phyloP scores from a whole-genome alignment of 2,329 filamentous ascomycete species.

The Colletotrichum aenigma region DNA sequence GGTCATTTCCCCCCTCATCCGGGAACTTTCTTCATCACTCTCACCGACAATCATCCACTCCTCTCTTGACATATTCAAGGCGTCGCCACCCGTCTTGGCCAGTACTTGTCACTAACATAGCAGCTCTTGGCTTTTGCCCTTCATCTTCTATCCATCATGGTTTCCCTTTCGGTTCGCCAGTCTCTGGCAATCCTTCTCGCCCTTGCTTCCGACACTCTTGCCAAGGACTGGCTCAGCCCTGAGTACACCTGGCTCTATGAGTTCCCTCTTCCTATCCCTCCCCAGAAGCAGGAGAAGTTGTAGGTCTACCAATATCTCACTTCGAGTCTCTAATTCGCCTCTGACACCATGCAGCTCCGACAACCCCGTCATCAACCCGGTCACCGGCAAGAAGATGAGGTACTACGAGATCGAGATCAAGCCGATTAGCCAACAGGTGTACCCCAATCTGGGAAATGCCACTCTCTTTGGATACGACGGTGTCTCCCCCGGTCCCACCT shows the following conservation, averaged over 20 bases:
- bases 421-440: slow-evolving; percentile 25
- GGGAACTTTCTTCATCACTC: not conserved
- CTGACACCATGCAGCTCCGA: not conserved
- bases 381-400: slow-evolving; percentile 35
- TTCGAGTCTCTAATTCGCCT: fast-evolving
- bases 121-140: not conserved
- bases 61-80: not conserved
- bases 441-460: slow-evolving; percentile 23
- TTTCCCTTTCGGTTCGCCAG: slow-evolving; percentile 15
- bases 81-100: slow-evolving; percentile 15
- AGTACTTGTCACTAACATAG: not conserved
- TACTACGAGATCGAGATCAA: slow-evolving; percentile 30
- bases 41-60: not conserved
- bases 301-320: slow-evolving; percentile 9
- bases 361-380: slow-evolving; percentile 25
- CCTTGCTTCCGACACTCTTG: slow-evolving; percentile 12
- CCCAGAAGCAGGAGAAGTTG: slow-evolving; percentile 45
- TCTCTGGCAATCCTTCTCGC: slow-evolving; percentile 9
- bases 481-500: slow-evolving; percentile 51
- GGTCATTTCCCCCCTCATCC: not conserved
- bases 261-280: slow-evolving; percentile 29
- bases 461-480: slow-evolving; percentile 50
- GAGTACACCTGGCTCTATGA: slow-evolving; percentile 18
- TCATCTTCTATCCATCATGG: not conserved
- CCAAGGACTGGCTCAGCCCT: slow-evolving; percentile 18